Base-by-base conservation (phyloP, 176 grass and related monocot species). In the Phyllostachys edulis region DNA sequence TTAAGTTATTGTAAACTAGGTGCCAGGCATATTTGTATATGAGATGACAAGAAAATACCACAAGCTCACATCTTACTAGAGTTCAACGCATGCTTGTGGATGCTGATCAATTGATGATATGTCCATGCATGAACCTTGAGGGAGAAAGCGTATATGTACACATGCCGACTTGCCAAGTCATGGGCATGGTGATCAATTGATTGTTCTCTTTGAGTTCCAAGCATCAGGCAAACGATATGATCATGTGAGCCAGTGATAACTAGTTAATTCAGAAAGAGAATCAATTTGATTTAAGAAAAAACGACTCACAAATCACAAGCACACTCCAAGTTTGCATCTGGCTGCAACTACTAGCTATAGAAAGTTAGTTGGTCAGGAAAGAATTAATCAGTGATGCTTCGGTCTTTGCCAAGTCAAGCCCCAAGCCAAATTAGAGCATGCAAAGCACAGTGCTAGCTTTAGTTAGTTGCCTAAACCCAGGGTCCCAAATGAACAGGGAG, bases 401-500 rank as follows among this genome's bases (percentile, higher is more conserved):
- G 52, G 39, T 70, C 38, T 5, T 70, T 70, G 67, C 80, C 52
- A 60, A 59, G 15, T 70, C 40, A 70, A 23, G 80, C 52, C 70
- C 38, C 69, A 45, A 9, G 52, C 63, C 86, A 82, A 59, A 76
- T 14, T 11, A 76, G 20, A 45, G 67, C 76, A 63, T 69, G 84
- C 75, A 61, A 78, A 71, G 54, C 75, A 79, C 54, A 86, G 27
- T 72, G n/a, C 11, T 37, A 67, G 44, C 78, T 80, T 80, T 54
- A 50, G 47, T 79, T 37, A 72, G 54, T 32, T 27, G 50, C 50
- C 50, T 57, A 71, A 12, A 21, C n/a, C 66, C 36, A 80, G 21
- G 50, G 65, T 40, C 64, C 71, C 49, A 16, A 34, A 37, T 46
- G 47, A 42, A 54, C 87, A 80, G 29, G 62, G 40, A 75, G 69